These are phyloP conservation scores for Pseudogymnoascus sp. DNA, from an alignment of 2,329 filamentous ascomycete genomes.

Conservation along the genomic window DNA sequence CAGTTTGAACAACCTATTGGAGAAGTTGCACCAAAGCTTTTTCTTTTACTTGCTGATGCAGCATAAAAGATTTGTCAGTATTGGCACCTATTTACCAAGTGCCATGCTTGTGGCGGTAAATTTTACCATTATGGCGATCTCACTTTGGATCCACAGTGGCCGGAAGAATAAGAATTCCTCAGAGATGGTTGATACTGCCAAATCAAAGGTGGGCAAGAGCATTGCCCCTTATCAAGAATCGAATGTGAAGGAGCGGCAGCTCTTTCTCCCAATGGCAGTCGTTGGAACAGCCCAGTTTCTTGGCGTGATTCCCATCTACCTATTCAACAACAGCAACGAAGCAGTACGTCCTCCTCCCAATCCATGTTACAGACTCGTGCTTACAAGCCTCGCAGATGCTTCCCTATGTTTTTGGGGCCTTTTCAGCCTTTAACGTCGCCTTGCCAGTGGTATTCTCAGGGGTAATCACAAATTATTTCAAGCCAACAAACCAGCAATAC, in stretches of 20 bases:
- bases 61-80: constrained; percentile 88
- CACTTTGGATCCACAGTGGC: constrained; percentile 87
- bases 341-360: neutral
- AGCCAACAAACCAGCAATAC: constrained; percentile 60
- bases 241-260: constrained; percentile 39
- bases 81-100: constrained; percentile 91
- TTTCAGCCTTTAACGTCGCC: constrained; percentile 51
- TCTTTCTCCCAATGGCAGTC: constrained; percentile 66
- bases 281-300: constrained; percentile 68
- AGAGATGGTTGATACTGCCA: constrained; percentile 11
- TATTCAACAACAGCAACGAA: constrained; percentile 60
- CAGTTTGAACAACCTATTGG: constrained; percentile 90
- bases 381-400: constrained; percentile 43
- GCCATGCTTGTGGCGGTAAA: constrained; percentile 95
- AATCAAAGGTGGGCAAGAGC: constrained; percentile 17
- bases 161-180: constrained; percentile 21
- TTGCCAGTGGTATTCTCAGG: constrained; percentile 52
- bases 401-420: constrained; percentile 49
- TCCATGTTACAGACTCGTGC: neutral
- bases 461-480: constrained; percentile 43
- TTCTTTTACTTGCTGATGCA: constrained; percentile 98
- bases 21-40: constrained; percentile 97
- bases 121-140: constrained; percentile 92
- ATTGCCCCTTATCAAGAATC: constrained; percentile 19
- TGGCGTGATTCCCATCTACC: constrained; percentile 71